Base-by-base conservation (phyloP, 305 asterid genomes). In the Fraxinus xanthoxyloides region DNA sequence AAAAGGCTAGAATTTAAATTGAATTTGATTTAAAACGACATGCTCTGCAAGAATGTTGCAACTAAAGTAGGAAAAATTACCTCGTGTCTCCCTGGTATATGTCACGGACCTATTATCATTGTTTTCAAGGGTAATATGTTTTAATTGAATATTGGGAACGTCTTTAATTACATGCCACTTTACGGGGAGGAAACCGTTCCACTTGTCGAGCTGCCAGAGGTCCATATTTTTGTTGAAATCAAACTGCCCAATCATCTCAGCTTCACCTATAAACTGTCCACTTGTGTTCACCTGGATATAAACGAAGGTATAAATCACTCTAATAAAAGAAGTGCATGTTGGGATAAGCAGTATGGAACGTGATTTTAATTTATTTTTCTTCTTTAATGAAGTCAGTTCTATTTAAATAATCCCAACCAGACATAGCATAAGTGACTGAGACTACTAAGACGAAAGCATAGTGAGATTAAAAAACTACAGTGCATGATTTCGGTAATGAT, bases 201-300 rank as follows among this genome's bases (percentile, higher is more conserved):
- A 93, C 86, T 93, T 93, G 76, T 92, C 93, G 59, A 90, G 88
- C 91, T 93, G 95, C 97, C 97, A 91, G 81, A 93, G 92, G 79
- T 92, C 94, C 95, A 93, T 90, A 74, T 87, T 90, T 80, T 88
- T 91, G 92, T 86, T 80, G 83, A 92, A 92, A 86, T 93, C 97
- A 56, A 93, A 94, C 56, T 35, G 91, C 72, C 94, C 98, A 40
- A 82, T 80, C 98, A 93, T 93, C 90, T 93, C 97, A 76, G 97
- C 95, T 74, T 90, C 92, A 40, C 98, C 98, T 30, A 92, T 81
- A 81, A 92, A 93, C 86, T 93, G 98, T 23, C 98, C 98, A 83
- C 98, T 93, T 77, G 91, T 90, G 78, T 93, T 92, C 23, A 90
- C 97, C 97, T 91, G 86, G 77, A 79, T 75, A 36, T 35, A 6